phyloP scores from a whole-genome alignment of 139 green algal species.

The Coelastrella sp. region DNA sequence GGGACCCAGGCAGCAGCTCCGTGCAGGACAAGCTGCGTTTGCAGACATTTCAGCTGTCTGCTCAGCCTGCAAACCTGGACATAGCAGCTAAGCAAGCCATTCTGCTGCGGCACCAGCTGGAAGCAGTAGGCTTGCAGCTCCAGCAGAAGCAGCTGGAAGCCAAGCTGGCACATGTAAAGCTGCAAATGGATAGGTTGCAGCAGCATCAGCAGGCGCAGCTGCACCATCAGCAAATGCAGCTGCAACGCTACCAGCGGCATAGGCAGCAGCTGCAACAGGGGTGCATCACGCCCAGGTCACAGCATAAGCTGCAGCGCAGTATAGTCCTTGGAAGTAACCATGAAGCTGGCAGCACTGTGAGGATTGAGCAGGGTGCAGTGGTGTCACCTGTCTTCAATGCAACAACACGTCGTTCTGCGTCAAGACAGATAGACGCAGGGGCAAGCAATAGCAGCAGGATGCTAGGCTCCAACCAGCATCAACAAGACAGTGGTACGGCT shows the following conservation, averaged over 20 bases:
- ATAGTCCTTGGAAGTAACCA: neutral
- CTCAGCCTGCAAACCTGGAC: neutral
- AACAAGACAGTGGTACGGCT: neutral
- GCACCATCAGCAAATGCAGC: neutral
- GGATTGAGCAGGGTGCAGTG: neutral
- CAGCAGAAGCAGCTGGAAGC: slow-evolving; percentile 29
- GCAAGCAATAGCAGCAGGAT: neutral
- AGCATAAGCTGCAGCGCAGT: neutral
- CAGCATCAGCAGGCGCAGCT: slow-evolving; percentile 20
- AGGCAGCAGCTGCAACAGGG: neutral
- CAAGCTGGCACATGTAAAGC: neutral
- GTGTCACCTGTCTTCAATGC: neutral
- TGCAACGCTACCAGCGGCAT: neutral
- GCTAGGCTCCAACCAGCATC: neutral
- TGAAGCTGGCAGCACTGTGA: neutral
- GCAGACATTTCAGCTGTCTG: slow-evolving; percentile 8
- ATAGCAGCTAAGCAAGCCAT: slow-evolving; percentile 15
- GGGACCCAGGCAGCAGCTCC: neutral
- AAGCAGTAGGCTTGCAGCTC: slow-evolving; percentile 17
- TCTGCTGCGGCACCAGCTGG: slow-evolving; percentile 22
- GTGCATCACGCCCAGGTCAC: neutral
- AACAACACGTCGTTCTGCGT: neutral
- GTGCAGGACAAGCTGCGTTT: neutral
- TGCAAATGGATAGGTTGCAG: slow-evolving; percentile 5
- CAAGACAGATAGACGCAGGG: neutral